These are phyloP conservation scores for Diplocarpon mali DNA, from an alignment of 2,329 filamentous ascomycete species.

Conservation along the genomic window DNA sequence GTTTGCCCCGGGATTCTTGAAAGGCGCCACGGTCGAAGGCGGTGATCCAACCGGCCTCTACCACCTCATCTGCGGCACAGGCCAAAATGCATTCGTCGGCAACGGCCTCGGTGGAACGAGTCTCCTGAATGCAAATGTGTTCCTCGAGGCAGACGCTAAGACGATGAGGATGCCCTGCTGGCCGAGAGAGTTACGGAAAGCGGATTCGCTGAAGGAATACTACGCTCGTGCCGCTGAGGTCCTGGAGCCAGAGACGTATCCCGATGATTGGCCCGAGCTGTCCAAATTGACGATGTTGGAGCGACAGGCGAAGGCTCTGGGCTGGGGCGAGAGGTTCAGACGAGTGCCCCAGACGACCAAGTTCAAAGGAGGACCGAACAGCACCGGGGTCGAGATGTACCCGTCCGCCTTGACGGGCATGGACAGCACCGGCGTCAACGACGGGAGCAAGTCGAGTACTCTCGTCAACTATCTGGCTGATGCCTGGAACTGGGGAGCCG, in stretches of 20 bases:
- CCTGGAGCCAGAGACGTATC: constrained; percentile 48
- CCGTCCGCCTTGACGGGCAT: constrained; percentile 49
- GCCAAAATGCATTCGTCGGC: constrained; percentile 43
- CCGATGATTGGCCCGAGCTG: constrained; percentile 43
- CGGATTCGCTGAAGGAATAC: constrained; percentile 37
- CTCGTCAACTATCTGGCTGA: constrained; percentile 57
- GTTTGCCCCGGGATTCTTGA: constrained; percentile 33
- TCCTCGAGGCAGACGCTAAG: constrained; percentile 45
- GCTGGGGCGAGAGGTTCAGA: constrained; percentile 41
- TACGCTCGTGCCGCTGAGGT: constrained; percentile 44
- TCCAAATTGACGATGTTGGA: constrained; percentile 47
- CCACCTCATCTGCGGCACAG: constrained; percentile 50
- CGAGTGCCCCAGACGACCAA: constrained; percentile 50
- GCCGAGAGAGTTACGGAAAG: constrained; percentile 44
- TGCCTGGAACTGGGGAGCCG: constrained; percentile 62
- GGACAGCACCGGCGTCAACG: constrained; percentile 53
- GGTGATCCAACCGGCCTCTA: constrained; percentile 51
- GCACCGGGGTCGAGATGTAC: constrained; percentile 52
- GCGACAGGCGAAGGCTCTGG: constrained; percentile 42
- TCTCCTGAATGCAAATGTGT: constrained; percentile 57
- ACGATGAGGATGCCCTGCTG: constrained; percentile 44
- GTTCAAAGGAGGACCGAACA: constrained; percentile 50
- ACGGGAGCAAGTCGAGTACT: constrained; percentile 56
- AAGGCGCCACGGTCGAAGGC: constrained; percentile 33
- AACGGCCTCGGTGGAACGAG: constrained; percentile 51